Evolutionary conservation across 2,329 filamentous ascomycete species (phyloP), one percentile per base, ranked within the genome.

Genomic region (Pezicula neosporulosa): DNA sequence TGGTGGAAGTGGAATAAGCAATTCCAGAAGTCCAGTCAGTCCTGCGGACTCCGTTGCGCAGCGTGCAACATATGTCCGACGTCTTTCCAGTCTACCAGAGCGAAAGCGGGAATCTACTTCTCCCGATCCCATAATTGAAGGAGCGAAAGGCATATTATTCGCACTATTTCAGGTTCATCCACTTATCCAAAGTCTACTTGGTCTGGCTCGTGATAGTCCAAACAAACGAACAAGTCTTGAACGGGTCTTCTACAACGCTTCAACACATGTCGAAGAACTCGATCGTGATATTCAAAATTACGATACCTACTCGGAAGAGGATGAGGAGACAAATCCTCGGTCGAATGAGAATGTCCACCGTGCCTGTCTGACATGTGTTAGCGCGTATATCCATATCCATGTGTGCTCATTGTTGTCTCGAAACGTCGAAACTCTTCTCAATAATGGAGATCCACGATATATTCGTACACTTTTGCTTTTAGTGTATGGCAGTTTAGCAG

Each of bases 141-240:
- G 80, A 13, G 83, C 83, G 28, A 86, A 86, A 63, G 83, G 83
- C 27, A 81, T 86, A 21, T 72, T 86, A 2, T 86, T 85, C 63
- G 82, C 83, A 3, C 76, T 86, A 28, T 86, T 86, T 56, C 82
- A 86, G 63, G 82, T 86, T 24, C 83, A 87, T 55, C 83, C 83
- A 5, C 82, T 82, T 69, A 84, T 87, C 53, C 82, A 86, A 65
- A 82, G 81, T 68, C 71, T 87, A 48, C 81, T 85, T 66, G 76
- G 79, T 41, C 71, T 86, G 45, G 78, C 81, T 44, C 81, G 77
- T 57, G 82, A 86, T 53, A 80, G 77, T 30, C 80, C 80, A 9
- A 71, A 76, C 19, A 83, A 83, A 62, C 73, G 81, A 46, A 85
- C 82, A 4, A 85, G 82, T 56, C 76, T 87, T 10, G 83, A 86